These are phyloP conservation scores for Cornus suecica DNA, from an alignment of 148 eudicot genomes.

Conservation along the genomic window DNA sequence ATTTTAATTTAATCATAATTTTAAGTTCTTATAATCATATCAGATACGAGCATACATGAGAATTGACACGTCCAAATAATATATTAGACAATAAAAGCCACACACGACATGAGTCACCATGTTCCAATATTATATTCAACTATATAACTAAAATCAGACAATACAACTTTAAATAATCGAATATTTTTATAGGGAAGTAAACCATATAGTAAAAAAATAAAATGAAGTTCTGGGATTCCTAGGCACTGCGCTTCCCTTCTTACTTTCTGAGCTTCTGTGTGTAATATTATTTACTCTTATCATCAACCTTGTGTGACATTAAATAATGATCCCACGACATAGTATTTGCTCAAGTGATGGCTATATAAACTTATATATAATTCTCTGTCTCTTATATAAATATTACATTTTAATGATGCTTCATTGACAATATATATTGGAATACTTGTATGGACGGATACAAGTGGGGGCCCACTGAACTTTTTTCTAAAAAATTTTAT, in stretches of 20 bases:
- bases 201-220: constrained; percentile 5
- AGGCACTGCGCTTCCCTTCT: constrained; percentile 7
- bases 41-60: background rate
- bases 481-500: too few relatives aligned
- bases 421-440: background rate
- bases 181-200: constrained; percentile 8
- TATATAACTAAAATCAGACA: background rate
- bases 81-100: background rate
- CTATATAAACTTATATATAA: background rate
- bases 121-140: background rate
- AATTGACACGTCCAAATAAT: background rate
- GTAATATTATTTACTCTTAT: too few relatives aligned
- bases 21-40: background rate
- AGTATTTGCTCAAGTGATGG: constrained; percentile 8
- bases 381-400: too few relatives aligned
- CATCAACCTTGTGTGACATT: background rate
- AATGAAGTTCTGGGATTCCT: constrained; percentile 11
- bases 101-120: constrained; percentile 28
- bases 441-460: background rate
- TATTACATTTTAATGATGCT: background rate
- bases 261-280: constrained; percentile 4
- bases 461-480: too few relatives aligned
- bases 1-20: background rate
- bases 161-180: background rate
- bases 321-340: background rate